Percentiles rank a stretch among this genome's conserved stretches.
Conservation (phyloP, 352 stramenopile species). For the Globisporangium spinosum region DNA sequence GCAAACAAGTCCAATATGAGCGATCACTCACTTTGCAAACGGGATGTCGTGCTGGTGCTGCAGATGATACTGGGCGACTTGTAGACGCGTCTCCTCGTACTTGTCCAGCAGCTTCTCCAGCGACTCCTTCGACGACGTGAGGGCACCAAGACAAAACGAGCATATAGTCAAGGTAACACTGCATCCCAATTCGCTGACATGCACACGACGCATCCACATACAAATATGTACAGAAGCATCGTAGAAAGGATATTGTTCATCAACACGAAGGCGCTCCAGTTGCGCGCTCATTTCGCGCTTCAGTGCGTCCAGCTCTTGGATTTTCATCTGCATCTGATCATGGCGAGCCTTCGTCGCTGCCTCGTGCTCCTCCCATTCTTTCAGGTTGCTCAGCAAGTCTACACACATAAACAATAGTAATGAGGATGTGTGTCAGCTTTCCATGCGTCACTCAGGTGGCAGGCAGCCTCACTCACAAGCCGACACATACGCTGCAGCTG, state of each 20-base stretch:
- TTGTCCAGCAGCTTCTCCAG: constrained; percentile 58
- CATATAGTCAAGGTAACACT: constrained; percentile 5
- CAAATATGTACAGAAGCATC: neutral
- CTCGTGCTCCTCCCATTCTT: constrained; percentile 64
- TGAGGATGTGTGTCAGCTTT: neutral
- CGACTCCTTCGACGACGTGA: constrained; percentile 54
- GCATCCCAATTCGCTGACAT: neutral
- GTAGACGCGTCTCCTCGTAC: constrained; percentile 60
- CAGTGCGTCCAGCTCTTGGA: constrained; percentile 60
- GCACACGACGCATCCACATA: constrained; percentile 6
- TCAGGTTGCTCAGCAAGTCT: constrained; percentile 61
- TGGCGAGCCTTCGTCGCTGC: constrained; percentile 36
- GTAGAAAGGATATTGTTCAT: constrained; percentile 62
- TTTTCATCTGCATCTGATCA: constrained; percentile 46
- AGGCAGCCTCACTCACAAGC: neutral
- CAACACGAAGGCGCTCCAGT: constrained; percentile 58
- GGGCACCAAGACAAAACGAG: neutral
- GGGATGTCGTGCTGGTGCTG: constrained; percentile 69
- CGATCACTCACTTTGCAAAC: constrained; percentile 47
- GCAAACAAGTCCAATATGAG: neutral
- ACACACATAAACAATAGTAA: neutral
- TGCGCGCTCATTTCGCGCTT: constrained; percentile 66
- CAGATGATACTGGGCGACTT: constrained; percentile 54
- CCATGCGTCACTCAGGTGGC: neutral
- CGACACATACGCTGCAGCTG: constrained; percentile 47